Evolutionary conservation across 805 yeast species (phyloP), one percentile per base, ranked within the genome.

Genomic region (Limtongia smithiae): DNA sequence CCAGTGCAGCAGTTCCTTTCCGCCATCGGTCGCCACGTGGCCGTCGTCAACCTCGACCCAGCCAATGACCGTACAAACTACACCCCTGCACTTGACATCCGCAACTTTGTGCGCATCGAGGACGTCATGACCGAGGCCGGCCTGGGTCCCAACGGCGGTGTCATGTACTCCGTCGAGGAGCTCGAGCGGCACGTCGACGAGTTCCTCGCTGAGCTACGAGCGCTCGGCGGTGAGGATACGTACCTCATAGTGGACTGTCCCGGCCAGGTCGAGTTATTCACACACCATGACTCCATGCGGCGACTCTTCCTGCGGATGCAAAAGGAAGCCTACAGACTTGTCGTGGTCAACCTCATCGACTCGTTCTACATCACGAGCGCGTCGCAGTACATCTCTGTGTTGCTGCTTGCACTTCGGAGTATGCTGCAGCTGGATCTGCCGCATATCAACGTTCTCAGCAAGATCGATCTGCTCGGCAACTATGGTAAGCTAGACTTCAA

Each of bases 341-440:
- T 56, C 12, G 96, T 91, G 22, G 90, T 93, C 0, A 85, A 90
- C 43, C 70, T 93, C 37, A 79, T 91, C 11, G 99, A 93, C 62
- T 82, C 91, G 17, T 76, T 80, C 41, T 87, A 85, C 62, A 68
- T 93, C 44, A 84, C 93, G 0, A 78, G 86, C 21, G 95, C 98
- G 0, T 83, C 95, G 0, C 94, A 85, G 63, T 93, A 94, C 65
- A 74, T 93, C 18, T 86, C 96, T 0, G 77, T 89, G 1, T 67
- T 93, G 9, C 68, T 93, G 37, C 70, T 93, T 45, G 84, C 96
- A 1, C 73, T 93, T 37, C 75, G 98, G 58, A 81, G 95, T 2
- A 93, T 93, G 99, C 69, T 93, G 31, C 96, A 90, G 68, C 71
- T 93, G 68, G 94, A 87, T 61, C 68, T 93, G 44, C 97, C 99